Percentiles rank a stretch among this genome's conserved stretches.
phyloP scores from a whole-genome alignment of 345 rosid genomes.

The Pistacia atlantica region DNA sequence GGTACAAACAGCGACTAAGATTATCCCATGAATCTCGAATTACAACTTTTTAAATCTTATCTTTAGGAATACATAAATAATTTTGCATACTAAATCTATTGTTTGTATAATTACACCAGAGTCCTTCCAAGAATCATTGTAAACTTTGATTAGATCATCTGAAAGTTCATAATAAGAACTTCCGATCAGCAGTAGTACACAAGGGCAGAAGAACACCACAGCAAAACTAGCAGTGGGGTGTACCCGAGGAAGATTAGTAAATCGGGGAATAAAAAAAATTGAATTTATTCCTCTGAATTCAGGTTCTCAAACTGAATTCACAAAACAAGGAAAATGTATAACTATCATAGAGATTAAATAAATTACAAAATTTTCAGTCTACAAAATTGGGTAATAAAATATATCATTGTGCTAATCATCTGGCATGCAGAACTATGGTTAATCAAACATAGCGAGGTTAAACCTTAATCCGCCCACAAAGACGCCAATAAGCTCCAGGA shows the following conservation, averaged over 20 bases:
- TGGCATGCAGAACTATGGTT: neutral
- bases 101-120: neutral
- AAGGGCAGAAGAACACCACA: neutral
- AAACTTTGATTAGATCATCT: neutral
- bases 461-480: slow-evolving; percentile 70
- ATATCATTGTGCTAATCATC: slow-evolving; percentile 4
- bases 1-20: neutral
- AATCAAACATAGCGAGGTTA: slow-evolving; percentile 21
- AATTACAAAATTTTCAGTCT: slow-evolving; percentile 13
- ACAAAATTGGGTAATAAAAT: slow-evolving; percentile 25
- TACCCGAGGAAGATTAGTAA: neutral
- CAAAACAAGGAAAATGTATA: neutral
- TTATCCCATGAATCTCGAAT: neutral
- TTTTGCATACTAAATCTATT: neutral
- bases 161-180: neutral
- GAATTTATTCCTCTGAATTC: slow-evolving; percentile 5
- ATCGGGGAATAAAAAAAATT: neutral
- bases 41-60: too few relatives aligned
- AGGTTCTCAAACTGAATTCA: neutral
- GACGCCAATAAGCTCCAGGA: slow-evolving; percentile 82
- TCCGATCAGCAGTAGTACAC: neutral
- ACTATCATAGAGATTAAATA: neutral
- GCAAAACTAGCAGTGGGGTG: neutral
- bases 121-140: neutral
- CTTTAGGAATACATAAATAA: too few relatives aligned